Percentiles rank a stretch among this genome's conserved stretches.
These are phyloP conservation scores for Usnea hakonensis DNA, from an alignment of 495 filamentous ascomycete species.

Conservation along the genomic window DNA sequence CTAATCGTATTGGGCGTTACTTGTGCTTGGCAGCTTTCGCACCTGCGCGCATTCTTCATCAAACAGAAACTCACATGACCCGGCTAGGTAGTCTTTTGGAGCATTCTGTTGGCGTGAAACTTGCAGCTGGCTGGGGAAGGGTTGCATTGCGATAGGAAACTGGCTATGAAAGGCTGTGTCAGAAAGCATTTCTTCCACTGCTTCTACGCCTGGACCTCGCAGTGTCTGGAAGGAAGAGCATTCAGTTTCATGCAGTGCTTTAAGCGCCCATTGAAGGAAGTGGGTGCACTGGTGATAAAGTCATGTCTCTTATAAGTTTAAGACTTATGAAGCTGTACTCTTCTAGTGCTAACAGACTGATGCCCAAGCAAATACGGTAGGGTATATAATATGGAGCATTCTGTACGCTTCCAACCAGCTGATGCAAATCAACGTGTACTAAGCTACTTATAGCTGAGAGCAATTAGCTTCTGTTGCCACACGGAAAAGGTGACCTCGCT, in stretches of 20 bases:
- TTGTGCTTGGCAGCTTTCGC: conserved; percentile 95
- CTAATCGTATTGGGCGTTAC: conserved; percentile 79
- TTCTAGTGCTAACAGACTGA: not conserved
- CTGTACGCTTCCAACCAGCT: not conserved
- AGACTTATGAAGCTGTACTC: not conserved
- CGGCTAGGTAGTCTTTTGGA: not conserved
- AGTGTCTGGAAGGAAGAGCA: not conserved
- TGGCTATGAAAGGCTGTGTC: not conserved
- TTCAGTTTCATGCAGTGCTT: not conserved
- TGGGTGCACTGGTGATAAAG: not conserved
- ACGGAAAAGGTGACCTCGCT: conserved; percentile 20
- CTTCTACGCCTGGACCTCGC: not conserved
- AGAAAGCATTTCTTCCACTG: not conserved
- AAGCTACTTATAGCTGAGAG: not conserved
- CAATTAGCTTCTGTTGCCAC: not conserved
- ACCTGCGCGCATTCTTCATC: conserved; percentile 95
- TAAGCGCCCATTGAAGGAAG: not conserved
- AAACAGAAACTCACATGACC: conserved; percentile 92
- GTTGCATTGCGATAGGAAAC: not conserved
- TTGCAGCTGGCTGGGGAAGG: not conserved
- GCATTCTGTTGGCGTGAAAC: not conserved
- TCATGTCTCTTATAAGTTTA: not conserved
- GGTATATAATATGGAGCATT: not conserved
- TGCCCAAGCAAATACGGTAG: conserved; percentile 1
- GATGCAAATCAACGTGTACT: not conserved